Base-by-base conservation (phyloP, 305 asterid genomes). In the Rubia occidens region DNA sequence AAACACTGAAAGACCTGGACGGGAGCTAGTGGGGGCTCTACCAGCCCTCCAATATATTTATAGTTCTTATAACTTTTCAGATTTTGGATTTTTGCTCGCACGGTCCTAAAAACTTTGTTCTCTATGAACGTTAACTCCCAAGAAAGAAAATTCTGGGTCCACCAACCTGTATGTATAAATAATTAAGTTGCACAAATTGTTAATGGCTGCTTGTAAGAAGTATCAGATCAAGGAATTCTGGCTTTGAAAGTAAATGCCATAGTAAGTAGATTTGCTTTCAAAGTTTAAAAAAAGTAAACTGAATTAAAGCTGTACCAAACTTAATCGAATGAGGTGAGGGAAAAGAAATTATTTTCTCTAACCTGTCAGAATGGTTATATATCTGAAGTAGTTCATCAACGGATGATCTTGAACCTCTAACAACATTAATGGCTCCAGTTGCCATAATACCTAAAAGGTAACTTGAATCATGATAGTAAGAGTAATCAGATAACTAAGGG, bases 301-400 rank as follows among this genome's bases (percentile, higher is more conserved):
- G 39, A 72, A 43, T 51, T 53, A 32, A 35, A 67, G 68, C 14
- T 32, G 77, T 13, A 59, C 3, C 43, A 14, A 47, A 8, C 42
- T 45, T 53, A 42, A 26, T n/a, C 53, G 1, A 15, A 29, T 43
- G 35, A 75, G 7, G 51, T 56, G 49, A 66, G 26, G 49, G 60
- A 17, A 71, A 67, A 71, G 11, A 43, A 8, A 58, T 44, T 80
- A 29, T 62, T 72, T 77, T 54, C 66, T 66, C 83, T 74, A 61
- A 93, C 97, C 98, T 90, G 74, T 90, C 95, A 51, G 99, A 94
- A 83, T 94, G 99, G 78, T 62, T 82, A 85, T 94, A 94, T 76
- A 94, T 89, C 71, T 84, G 95, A 82, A 89, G 79, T 74, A 94
- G 95, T 85, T 94, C 99, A 72, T 87, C 93, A 64, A 76, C 85